Evolutionary conservation across 305 asterid species (phyloP), one percentile per base, ranked within the genome.

Genomic region (Petunia hybrid): DNA sequence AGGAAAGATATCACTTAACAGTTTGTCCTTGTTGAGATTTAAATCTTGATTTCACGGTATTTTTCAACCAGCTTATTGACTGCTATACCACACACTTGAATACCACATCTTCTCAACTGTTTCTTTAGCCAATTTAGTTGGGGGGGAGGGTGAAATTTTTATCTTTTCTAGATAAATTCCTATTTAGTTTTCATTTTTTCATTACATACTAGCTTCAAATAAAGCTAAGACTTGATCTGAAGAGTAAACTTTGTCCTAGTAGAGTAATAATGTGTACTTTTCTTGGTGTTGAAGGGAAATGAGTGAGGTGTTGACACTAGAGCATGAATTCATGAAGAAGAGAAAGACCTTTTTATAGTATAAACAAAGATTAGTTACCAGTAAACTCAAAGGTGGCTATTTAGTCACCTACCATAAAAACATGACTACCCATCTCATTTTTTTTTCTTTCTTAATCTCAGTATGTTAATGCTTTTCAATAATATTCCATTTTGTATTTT

Each of bases 321-420:
- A 51, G 82, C 63, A 57, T 16, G 65, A 79, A 63, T 80, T 73
- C 41, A 64, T 66, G 76, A 83, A 55, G 63, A 78, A 62, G 70
- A 79, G 31, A 70, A 45, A 31, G 14, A 4, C 13, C 10, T 53
- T 8, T 53, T 53, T 53, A 75, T 82, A 76, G 46, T 85, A 66
- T 82, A 80, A 48, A 66, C 46, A 84, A 46, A 83, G 87, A 86
- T 83, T 53, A 53, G 59, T 22, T 22, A 22, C 31, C 59, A 70
- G 87, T 80, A 86, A 83, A 81, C 67, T 80, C 73, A 83, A 42
- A 85, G 85, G 87, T 89, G 90, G 91, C 89, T 87, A 91, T 86
- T 82, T 84, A 85, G 89, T 87, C 89, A 89, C 92, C 93, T 83
- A 87, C 84, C 91, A 85, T 53, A 86, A 79, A 80, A 85, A 78